Evolutionary conservation across 1,139 yeast genomes (phyloP).

Genomic region (Magnusiomyces suaveolens): DNA sequence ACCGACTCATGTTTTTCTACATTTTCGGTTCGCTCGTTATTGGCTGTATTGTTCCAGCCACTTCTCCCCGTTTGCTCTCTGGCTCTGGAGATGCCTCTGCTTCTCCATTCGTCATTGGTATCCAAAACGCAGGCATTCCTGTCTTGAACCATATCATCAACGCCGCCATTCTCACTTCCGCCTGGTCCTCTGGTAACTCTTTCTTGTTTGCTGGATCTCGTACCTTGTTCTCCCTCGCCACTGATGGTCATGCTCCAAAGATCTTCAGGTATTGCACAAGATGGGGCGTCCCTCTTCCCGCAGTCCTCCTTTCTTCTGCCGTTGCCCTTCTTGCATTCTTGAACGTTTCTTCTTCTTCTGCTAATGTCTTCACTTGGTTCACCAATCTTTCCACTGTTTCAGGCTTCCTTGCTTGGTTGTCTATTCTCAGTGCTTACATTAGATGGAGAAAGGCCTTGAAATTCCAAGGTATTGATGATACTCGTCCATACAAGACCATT

Average conservation of each 20-base stretch:
- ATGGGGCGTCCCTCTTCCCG: slow-evolving; percentile 38
- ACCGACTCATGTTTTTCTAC: slow-evolving; percentile 52
- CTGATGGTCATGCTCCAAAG: slow-evolving; percentile 43
- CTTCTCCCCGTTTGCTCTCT: slow-evolving; percentile 35
- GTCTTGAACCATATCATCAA: slow-evolving; percentile 57
- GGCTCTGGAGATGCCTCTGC: slow-evolving; percentile 45
- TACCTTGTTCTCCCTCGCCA: slow-evolving; percentile 36
- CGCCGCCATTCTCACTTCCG: slow-evolving; percentile 55
- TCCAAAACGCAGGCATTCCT: slow-evolving; percentile 43
- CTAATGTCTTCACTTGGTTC: slow-evolving; percentile 40
- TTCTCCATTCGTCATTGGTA: slow-evolving; percentile 60
- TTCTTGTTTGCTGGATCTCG: slow-evolving; percentile 36
- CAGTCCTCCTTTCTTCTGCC: slow-evolving; percentile 27
- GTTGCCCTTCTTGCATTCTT: slow-evolving; percentile 36
- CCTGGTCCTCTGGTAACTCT: slow-evolving; percentile 39
- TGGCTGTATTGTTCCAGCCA: slow-evolving; percentile 51
- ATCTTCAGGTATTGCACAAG: slow-evolving; percentile 36
- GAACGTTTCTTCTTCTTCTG: slow-evolving; percentile 38
- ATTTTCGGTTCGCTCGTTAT: slow-evolving; percentile 45
- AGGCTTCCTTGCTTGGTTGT: slow-evolving; percentile 40
- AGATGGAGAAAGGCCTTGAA: slow-evolving; percentile 47
- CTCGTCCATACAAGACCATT: slow-evolving; percentile 37
- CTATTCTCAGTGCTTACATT: slow-evolving; percentile 39
- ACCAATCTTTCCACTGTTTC: slow-evolving; percentile 38
- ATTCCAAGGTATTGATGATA: slow-evolving; percentile 21